A percentile compares a stretch with the other conserved stretches of the same genome.
phyloP scores from a whole-genome alignment of 768 basidiomycete genomes.

The Calocera viscosa region DNA sequence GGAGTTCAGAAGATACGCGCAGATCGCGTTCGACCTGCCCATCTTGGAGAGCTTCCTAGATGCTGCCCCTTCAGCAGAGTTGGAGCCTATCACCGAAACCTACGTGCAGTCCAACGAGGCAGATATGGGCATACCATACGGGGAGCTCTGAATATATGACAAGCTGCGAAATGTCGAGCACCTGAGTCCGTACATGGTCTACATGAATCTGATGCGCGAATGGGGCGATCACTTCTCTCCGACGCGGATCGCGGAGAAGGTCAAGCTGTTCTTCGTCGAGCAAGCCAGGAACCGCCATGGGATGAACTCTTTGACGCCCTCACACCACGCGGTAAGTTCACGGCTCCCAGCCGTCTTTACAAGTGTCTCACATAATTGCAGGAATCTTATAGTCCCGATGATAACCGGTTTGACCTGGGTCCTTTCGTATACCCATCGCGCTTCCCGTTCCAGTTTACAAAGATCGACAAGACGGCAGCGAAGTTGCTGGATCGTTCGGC shows the following conservation, averaged over 20 bases:
- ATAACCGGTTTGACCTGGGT: conserved; percentile 89
- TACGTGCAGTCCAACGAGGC: conserved; percentile 96
- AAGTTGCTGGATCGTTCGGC: conserved; percentile 56
- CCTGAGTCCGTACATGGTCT: conserved; percentile 95
- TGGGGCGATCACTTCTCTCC: conserved; percentile 86
- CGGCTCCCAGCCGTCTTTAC: conserved; percentile 7
- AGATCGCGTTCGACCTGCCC: conserved; percentile 67
- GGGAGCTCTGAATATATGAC: conserved; percentile 88
- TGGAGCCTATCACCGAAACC: conserved; percentile 87
- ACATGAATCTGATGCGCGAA: conserved; percentile 85
- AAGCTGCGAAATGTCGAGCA: conserved; percentile 91
- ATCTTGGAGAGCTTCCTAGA: conserved; percentile 79
- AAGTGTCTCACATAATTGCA: conserved; percentile 24
- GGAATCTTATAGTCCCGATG: conserved; percentile 95
- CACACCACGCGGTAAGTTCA: conserved; percentile 75
- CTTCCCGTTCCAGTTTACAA: conserved; percentile 94
- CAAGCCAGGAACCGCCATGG: conserved; percentile 95
- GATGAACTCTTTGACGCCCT: conserved; percentile 92
- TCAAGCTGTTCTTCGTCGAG: conserved; percentile 94
- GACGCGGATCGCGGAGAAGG: conserved; percentile 86
- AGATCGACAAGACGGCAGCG: conserved; percentile 80
- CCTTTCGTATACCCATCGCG: conserved; percentile 92
- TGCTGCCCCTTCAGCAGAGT: conserved; percentile 87
- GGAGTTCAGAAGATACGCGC: conserved; percentile 81
- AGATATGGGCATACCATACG: conserved; percentile 99